A percentile compares a stretch with the other conserved stretches of the same genome.
Conservation (phyloP, 1,284 basidiomycete species). For the Apiotrichum siamense region DNA sequence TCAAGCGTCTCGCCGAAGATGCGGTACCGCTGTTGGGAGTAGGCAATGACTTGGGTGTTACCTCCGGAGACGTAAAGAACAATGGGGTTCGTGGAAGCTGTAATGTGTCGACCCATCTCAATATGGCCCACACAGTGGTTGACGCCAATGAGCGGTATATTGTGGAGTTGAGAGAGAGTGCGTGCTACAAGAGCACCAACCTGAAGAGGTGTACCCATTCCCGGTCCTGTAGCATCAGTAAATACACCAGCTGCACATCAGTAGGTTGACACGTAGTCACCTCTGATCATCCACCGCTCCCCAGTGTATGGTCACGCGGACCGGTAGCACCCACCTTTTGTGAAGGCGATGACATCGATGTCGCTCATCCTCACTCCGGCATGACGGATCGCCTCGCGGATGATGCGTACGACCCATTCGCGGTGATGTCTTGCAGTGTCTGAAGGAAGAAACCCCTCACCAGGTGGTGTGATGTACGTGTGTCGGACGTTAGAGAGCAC, state of each 20-base stretch:
- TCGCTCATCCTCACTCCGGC: constrained; percentile 67
- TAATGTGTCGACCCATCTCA: constrained; percentile 96
- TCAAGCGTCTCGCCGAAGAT: constrained; percentile 99
- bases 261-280: too few relatives aligned
- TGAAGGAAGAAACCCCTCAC: constrained; percentile 90
- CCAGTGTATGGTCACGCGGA: too few relatives aligned
- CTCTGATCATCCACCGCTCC: too few relatives aligned
- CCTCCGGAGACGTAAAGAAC: constrained; percentile 98
- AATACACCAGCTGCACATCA: too few relatives aligned
- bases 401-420: constrained; percentile 80
- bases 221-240: constrained; percentile 70
- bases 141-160: constrained; percentile 90
- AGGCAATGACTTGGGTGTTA: constrained; percentile 98
- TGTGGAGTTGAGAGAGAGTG: constrained; percentile 78
- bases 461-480: constrained; percentile 96
- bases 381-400: constrained; percentile 69
- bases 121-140: constrained; percentile 99
- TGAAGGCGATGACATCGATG: constrained; percentile 92
- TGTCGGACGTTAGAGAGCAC: constrained; percentile 84
- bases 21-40: constrained; percentile 91
- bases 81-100: constrained; percentile 88
- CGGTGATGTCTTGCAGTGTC: constrained; percentile 96
- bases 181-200: constrained; percentile 94
- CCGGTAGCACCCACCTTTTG: constrained; percentile 69
- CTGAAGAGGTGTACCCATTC: constrained; percentile 96